Conservation (phyloP, 768 basidiomycete genomes). For the Chalciporus chontae region DNA sequence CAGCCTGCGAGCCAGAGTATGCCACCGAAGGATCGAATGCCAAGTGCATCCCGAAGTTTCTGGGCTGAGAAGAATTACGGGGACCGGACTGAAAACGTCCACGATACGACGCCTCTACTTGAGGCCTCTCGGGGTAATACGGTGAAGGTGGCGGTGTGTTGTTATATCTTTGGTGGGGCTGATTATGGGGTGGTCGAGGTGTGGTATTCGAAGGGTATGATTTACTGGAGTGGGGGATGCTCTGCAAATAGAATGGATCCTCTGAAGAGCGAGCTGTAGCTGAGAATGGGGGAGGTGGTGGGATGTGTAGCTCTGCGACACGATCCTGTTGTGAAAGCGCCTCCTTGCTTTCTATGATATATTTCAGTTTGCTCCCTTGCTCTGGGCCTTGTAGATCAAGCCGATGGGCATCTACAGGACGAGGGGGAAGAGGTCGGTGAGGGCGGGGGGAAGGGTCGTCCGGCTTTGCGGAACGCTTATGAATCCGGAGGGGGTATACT, state of each 20-base stretch:
- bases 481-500: conserved; percentile 13
- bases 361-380: neutral
- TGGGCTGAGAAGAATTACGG: conserved; percentile 4
- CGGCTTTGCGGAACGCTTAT: conserved; percentile 2
- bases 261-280: conserved; percentile 33
- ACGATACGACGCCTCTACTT: conserved; percentile 13
- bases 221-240: conserved; percentile 14
- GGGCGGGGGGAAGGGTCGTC: conserved; percentile 2
- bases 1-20: conserved; percentile 32
- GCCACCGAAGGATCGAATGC: conserved; percentile 48
- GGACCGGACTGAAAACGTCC: conserved; percentile 14
- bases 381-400: neutral
- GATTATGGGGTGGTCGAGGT: conserved; percentile 19
- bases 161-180: conserved; percentile 6
- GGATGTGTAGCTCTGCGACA: conserved; percentile 9
- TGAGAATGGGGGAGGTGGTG: conserved; percentile 34
- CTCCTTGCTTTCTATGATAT: conserved; percentile 7
- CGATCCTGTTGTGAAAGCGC: neutral
- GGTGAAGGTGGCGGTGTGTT: conserved; percentile 6
- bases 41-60: conserved; percentile 15
- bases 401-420: conserved; percentile 10
- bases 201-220: conserved; percentile 26
- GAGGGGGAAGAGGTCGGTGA: conserved; percentile 26
- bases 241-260: conserved; percentile 35
- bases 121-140: conserved; percentile 5